Base-by-base conservation (phyloP, 495 filamentous ascomycete genomes). In the Penicillium paxilli region DNA sequence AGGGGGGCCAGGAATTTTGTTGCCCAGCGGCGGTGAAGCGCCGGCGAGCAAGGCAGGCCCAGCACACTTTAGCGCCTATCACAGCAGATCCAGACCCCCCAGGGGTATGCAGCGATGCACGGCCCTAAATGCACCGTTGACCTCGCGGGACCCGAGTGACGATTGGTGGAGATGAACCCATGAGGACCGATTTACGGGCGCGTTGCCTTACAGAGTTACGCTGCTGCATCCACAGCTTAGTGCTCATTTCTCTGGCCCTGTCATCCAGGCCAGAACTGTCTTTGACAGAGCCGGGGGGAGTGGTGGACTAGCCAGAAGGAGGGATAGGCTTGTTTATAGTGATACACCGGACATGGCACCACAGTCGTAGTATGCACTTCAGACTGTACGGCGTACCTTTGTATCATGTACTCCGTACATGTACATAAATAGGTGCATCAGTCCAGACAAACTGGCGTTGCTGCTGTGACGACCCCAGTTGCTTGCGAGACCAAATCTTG, bases 11-110 rank as follows among this genome's bases (percentile, higher is more conserved):
- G 60, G 67, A 69, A 64, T 72, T 63, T 65, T 54, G 66, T 68
- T 68, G 58, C 64, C 60, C 64, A 69, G 69, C 67, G 69, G 72
- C 64, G 67, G 63, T 69, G 64, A 66, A 65, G 52, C 58, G 53
- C 58, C 52, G 21, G 20, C 20, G 35, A 49, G 48, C 26, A 44
- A 26, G 28, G 17, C 46, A 22, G 41, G 20, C 47, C 32, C 33
- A 40, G 25, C 25, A 30, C 12, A 5, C 19, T 10, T 20, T 20
- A 42, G 32, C 38, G 49, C 55, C 52, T 58, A 60, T 64, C 57
- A 64, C 47, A 19, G 30, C 20, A n/a, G 23, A 33, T 46, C 52
- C 37, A 33, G 53, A 51, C 52, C 21, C 40, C 21, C 44, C 58
- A 57, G 54, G 57, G 57, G 58, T 48, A 54, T 54, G 51, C 51